Percentiles rank a stretch among this genome's conserved stretches.
These are phyloP conservation scores for Botrytis paeoniae DNA, from an alignment of 2,329 filamentous ascomycete species.

Conservation along the genomic window DNA sequence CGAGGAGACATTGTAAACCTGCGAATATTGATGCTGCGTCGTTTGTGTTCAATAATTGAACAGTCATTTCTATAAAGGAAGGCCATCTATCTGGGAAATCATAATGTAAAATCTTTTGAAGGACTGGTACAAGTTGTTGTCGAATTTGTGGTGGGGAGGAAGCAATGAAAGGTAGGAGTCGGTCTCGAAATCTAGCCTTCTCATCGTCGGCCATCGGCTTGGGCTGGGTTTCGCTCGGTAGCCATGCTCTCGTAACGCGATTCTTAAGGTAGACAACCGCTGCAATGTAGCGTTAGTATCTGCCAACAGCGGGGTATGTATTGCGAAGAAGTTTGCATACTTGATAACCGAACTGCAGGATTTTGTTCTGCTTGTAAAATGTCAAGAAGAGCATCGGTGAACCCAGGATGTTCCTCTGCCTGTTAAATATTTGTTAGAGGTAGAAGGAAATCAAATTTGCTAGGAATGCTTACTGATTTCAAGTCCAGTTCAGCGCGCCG, in stretches of 20 bases:
- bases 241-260: slow-evolving; percentile 90
- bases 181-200: slow-evolving; percentile 81
- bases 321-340: slow-evolving; percentile 54
- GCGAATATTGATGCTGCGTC: slow-evolving; percentile 85
- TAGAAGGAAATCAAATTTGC: slow-evolving; percentile 21
- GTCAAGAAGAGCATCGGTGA: slow-evolving; percentile 85
- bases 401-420: slow-evolving; percentile 88
- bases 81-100: slow-evolving; percentile 97
- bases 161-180: slow-evolving; percentile 85
- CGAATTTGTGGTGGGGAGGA: slow-evolving; percentile 77
- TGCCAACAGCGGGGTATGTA: slow-evolving; percentile 33
- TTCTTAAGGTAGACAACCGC: slow-evolving; percentile 98
- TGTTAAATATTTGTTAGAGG: slow-evolving; percentile 41
- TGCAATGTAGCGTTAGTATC: slow-evolving; percentile 44
- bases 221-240: slow-evolving; percentile 63
- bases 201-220: slow-evolving; percentile 82
- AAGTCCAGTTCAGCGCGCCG: slow-evolving; percentile 76
- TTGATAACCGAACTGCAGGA: slow-evolving; percentile 77
- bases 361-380: slow-evolving; percentile 89
- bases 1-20: slow-evolving; percentile 87
- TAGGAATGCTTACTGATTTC: slow-evolving; percentile 62
- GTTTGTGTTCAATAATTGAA: slow-evolving; percentile 83
- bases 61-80: slow-evolving; percentile 86
- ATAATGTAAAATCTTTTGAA: slow-evolving; percentile 93
- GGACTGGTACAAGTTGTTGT: slow-evolving; percentile 87